Conservation (phyloP, 345 rosid species). For the Arabidopsis suecica region DNA sequence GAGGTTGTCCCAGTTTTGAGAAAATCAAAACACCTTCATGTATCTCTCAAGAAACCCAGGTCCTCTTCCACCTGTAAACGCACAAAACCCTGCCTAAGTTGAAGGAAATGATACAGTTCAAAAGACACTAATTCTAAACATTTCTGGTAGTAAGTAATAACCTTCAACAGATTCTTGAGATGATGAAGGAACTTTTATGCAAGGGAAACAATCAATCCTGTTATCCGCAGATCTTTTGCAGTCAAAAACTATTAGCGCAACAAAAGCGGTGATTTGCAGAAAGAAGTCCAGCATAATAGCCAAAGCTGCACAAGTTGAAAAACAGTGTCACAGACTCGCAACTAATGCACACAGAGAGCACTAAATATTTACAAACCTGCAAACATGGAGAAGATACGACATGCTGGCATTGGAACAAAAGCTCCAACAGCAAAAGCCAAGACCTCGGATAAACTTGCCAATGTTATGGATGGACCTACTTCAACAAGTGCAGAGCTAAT, state of each 20-base stretch:
- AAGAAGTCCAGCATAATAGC: conserved; percentile 94
- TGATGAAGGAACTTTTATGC: conserved; percentile 63
- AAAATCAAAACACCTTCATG: conserved; percentile 70
- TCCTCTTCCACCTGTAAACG: conserved; percentile 64
- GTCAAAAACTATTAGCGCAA: conserved; percentile 90
- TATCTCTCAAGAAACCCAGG: conserved; percentile 85
- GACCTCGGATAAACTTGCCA: conserved; percentile 96
- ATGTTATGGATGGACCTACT: conserved; percentile 97
- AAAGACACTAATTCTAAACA: neutral
- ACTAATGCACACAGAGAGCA: conserved; percentile 16
- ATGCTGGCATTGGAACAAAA: conserved; percentile 96
- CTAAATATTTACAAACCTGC: conserved; percentile 63
- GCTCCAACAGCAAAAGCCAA: conserved; percentile 97
- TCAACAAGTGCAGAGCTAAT: conserved; percentile 95
- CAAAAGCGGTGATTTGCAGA: conserved; percentile 97
- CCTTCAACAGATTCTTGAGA: conserved; percentile 76
- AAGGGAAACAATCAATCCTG: conserved; percentile 96
- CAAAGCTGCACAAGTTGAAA: conserved; percentile 63
- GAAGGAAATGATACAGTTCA: conserved; percentile 7
- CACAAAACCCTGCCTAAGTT: conserved; percentile 37
- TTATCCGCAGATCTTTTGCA: conserved; percentile 75
- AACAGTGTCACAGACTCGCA: conserved; percentile 36
- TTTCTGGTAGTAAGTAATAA: conserved; percentile 42
- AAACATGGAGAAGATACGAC: conserved; percentile 96
- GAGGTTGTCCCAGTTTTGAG: conserved; percentile 21